Base-by-base conservation (phyloP, 2,329 filamentous ascomycete genomes). In the Rhynchosporium graminicola region DNA sequence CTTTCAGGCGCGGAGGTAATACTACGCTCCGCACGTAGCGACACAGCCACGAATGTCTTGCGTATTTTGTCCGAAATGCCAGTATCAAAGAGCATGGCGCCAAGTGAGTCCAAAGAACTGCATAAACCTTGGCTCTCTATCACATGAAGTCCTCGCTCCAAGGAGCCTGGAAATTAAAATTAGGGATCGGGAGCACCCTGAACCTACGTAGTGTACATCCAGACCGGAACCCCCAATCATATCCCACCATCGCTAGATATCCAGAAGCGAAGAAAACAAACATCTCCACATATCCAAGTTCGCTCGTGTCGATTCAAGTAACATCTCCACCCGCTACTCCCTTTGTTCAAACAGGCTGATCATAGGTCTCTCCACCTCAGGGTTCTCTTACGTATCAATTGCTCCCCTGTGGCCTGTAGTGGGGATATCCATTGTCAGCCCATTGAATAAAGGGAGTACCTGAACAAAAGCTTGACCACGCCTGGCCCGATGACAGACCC, bases 61-160 rank as follows among this genome's bases (percentile, higher is more conserved):
- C 20, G 20, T 20, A 20, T 1, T 20, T 20, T 20, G 20, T 20
- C 20, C 20, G 20, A 20, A 20, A 20, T 20, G 20, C 20, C 20
- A 20, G 20, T 20, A 20, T 20, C 20, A 20, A 20, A 20, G 20
- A 20, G 20, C 20, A 20, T 20, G 48, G 31, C 13, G 31, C 3
- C 31, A 52, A 52, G 48, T 31, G 47, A 50, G 47, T 50, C 26
- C n/a, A 31, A 33, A 31, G 36, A 29, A 50, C 42, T 50, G 47
- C 29, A 2, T 31, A 51, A 20, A 36, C 48, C 29, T 51, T 33
- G 47, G 48, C 48, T 13, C 15, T 26, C 15, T 46, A 29, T 52
- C 31, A 13, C n/a, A 52, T 36, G 38, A 20, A 52, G 48, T 36
- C 12, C 31, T 20, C 48, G 20, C 20, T 20, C 20, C 20, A 20